Conservation (phyloP, 495 filamentous ascomycete genomes). For the Parmelia sp. region DNA sequence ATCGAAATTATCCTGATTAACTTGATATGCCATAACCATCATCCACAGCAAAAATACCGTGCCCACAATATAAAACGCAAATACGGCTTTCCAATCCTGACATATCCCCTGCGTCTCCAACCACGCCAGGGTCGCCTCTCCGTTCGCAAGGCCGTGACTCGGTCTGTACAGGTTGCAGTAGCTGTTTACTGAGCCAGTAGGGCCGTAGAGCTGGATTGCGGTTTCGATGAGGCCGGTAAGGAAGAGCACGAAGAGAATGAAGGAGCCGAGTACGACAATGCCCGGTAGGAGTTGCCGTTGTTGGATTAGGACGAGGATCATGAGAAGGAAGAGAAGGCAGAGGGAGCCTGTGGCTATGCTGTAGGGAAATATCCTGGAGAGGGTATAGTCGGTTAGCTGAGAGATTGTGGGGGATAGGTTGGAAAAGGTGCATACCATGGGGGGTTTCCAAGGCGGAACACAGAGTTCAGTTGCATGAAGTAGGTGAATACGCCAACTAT, state of each 20-base stretch:
- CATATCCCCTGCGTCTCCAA: conserved; percentile 53
- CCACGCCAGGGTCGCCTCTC: conserved; percentile 63
- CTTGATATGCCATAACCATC: conserved; percentile 86
- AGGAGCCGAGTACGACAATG: conserved; percentile 82
- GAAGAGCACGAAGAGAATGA: conserved; percentile 92
- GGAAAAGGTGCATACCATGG: conserved; percentile 66
- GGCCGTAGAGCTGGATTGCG: conserved; percentile 81
- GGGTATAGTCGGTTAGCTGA: neutral
- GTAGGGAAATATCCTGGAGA: conserved; percentile 83
- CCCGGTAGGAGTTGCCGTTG: conserved; percentile 78
- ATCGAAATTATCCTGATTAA: conserved; percentile 58
- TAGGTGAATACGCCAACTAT: conserved; percentile 82
- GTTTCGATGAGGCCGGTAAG: conserved; percentile 88
- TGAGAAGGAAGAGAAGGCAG: conserved; percentile 64
- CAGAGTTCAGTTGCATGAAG: conserved; percentile 74
- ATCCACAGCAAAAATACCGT: conserved; percentile 88
- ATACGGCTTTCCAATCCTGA: conserved; percentile 55
- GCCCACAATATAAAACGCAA: conserved; percentile 65
- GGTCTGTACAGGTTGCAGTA: conserved; percentile 73
- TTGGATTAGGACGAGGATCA: conserved; percentile 65
- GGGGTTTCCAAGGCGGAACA: conserved; percentile 54
- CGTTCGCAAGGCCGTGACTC: conserved; percentile 49
- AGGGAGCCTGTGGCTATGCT: conserved; percentile 68
- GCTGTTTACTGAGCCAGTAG: conserved; percentile 62
- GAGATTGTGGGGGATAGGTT: neutral